Base-by-base conservation (phyloP, 495 filamentous ascomycete species). In the Penicillium canescens region DNA sequence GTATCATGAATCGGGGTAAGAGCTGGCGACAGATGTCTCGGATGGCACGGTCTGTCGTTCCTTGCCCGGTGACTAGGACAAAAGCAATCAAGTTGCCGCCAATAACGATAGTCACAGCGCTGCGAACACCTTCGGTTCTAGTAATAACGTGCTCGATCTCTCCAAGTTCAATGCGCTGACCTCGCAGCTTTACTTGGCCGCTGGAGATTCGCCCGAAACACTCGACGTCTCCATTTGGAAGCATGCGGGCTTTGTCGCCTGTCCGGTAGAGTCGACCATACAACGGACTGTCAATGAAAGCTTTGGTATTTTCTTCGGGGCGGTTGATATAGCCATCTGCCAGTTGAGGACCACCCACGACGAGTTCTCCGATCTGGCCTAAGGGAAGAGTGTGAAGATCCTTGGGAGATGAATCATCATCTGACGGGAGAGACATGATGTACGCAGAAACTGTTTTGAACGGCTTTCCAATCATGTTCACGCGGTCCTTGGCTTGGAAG, bases 141-240 rank as follows among this genome's bases (percentile, higher is more conserved):
- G 82, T 66, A 5, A 87, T 77, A 13, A 82, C 83, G 49, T 89
- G 81, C 60, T 96, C 91, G 11, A 94, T 78, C 62, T 95, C 91
- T 2, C 89, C 90, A 2, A 96, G 82, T 59, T 96, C 91, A 24
- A 96, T 77, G 42, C 91, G 74, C 63, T 93, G 91, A 2, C 91
- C 91, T 20, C 88, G 78, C 6, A 96, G 71, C 61, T 96, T 96
- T 13, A 96, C 82, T 63, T 96, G 91, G 3, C 89, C 88, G 16
- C 79, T 79, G 7, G 78, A 73, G 16, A 96, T 86, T 21, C 92
- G 83, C 0, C 92, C 92, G 20, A 92, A 76, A 62, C 86, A 92
- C 61, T 95, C 88, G n/a, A 96, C 77, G 0, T 78, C 79, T 0
- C 90, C 90, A 43, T 84, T 76, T 0, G 76, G 66, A 9, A 82